Evolutionary conservation across 352 stramenopile species (phyloP).

Genomic region (Blastocystis sp.): DNA sequence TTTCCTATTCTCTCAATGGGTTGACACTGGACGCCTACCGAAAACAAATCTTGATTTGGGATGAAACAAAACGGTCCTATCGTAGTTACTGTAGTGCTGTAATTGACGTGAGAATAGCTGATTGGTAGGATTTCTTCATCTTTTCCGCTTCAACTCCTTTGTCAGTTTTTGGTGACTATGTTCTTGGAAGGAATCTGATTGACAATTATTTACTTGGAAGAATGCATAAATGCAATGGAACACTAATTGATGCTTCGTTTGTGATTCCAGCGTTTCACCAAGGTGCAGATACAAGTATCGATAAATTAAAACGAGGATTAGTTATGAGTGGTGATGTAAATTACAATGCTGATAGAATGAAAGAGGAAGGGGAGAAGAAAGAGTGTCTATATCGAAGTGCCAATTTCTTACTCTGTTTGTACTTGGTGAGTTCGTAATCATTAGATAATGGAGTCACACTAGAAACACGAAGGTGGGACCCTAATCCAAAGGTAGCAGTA

Average conservation of each 20-base stretch:
- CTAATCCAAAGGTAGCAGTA: not conserved
- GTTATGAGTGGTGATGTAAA: not conserved
- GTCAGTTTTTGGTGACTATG: not conserved
- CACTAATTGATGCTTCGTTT: constrained; percentile 32
- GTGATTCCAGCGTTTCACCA: constrained; percentile 28
- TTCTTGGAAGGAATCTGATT: constrained; percentile 17
- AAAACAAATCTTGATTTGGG: not conserved
- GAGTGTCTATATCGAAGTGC: constrained; percentile 27
- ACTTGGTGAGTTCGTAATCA: not conserved
- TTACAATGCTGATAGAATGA: constrained; percentile 30
- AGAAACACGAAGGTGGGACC: not conserved
- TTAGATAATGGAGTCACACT: not conserved
- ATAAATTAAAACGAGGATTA: not conserved
- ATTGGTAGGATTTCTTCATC: constrained; percentile 48
- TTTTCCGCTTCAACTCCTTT: not conserved
- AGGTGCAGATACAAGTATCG: constrained; percentile 7
- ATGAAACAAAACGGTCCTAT: not conserved
- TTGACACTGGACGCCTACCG: not conserved
- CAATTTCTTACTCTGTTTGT: not conserved
- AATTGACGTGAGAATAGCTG: not conserved
- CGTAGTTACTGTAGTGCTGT: constrained; percentile 51
- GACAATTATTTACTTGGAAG: constrained; percentile 57
- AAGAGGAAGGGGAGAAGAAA: not conserved
- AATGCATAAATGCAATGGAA: constrained; percentile 1
- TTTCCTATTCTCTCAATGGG: not conserved